Conservation (phyloP, 2,329 filamentous ascomycete species). For the Penicillium corylophilum region DNA sequence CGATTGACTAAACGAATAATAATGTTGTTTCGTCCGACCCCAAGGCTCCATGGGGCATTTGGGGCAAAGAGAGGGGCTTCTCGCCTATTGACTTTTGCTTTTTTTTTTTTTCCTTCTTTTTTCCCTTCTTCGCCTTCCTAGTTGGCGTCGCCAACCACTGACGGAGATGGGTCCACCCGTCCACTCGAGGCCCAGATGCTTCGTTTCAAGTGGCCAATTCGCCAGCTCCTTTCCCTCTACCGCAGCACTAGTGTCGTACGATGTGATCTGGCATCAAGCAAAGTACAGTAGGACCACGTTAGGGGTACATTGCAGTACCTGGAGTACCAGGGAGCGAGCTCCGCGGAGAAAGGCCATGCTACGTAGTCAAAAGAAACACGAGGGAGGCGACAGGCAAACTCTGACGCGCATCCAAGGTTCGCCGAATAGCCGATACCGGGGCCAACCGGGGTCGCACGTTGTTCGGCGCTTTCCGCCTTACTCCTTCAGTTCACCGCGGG, state of each 20-base stretch:
- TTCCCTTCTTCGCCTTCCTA: conserved; percentile 10
- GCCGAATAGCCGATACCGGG: conserved; percentile 21
- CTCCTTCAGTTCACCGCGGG: conserved; percentile 19
- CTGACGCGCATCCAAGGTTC: neutral
- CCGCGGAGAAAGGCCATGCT: conserved; percentile 4
- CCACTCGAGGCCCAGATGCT: conserved; percentile 1
- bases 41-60: conserved; percentile 3
- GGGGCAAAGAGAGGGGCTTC: conserved; percentile 16
- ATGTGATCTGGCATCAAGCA: neutral
- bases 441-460: conserved; percentile 1
- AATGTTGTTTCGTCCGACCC: conserved; percentile 19
- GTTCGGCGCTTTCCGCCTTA: conserved; percentile 8
- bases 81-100: conserved; percentile 2
- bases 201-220: conserved; percentile 7
- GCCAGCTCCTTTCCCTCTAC: conserved; percentile 4
- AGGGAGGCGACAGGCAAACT: neutral
- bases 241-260: conserved; percentile 10
- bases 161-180: conserved; percentile 18
- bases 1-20: conserved; percentile 42
- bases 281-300: neutral
- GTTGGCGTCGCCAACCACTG: neutral
- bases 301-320: neutral
- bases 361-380: neutral
- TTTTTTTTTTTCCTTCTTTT: conserved; percentile 7
- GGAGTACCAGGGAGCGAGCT: neutral